Evolutionary conservation across 1,284 basidiomycete species (phyloP).

Genomic region (Lentinula novae-zelandiae): DNA sequence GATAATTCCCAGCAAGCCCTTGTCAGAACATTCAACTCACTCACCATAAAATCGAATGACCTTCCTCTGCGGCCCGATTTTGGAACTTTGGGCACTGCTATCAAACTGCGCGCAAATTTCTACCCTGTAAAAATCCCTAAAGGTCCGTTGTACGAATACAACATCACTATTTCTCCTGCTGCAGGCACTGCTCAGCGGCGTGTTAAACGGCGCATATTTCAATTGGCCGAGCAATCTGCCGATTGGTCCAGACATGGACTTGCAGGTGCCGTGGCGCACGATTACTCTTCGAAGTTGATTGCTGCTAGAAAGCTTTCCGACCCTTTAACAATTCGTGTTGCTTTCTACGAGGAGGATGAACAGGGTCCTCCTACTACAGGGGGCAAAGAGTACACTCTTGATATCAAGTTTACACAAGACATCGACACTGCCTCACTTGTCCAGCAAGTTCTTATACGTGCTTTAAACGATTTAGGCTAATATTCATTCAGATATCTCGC

Average conservation of each 20-base stretch:
- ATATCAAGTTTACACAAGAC: slow-evolving; percentile 53
- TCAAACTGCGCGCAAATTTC: slow-evolving; percentile 72
- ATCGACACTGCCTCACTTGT: slow-evolving; percentile 56
- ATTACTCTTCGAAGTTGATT: slow-evolving; percentile 62
- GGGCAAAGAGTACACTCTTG: slow-evolving; percentile 58
- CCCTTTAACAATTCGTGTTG: slow-evolving; percentile 53
- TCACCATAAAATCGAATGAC: slow-evolving; percentile 41
- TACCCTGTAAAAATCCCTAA: slow-evolving; percentile 67
- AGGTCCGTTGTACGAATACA: slow-evolving; percentile 64
- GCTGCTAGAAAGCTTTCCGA: slow-evolving; percentile 51
- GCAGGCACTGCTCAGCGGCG: slow-evolving; percentile 46
- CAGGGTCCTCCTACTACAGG: slow-evolving; percentile 33
- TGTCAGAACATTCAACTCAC: slow-evolving; percentile 42
- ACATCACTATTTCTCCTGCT: slow-evolving; percentile 56
- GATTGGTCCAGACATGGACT: slow-evolving; percentile 55
- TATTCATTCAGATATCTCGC: slow-evolving; percentile 46
- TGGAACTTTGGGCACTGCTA: slow-evolving; percentile 52
- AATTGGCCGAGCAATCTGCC: slow-evolving; percentile 59
- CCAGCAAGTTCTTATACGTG: slow-evolving; percentile 36
- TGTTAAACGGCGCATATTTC: slow-evolving; percentile 65
- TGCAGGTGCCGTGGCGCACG: slow-evolving; percentile 60
- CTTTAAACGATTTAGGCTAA: slow-evolving; percentile 2
- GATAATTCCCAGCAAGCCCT: slow-evolving; percentile 56
- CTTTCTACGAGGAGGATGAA: slow-evolving; percentile 67
- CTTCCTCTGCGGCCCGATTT: slow-evolving; percentile 68